Conservation (phyloP, 345 rosid genomes). For the Lepidium aucheri region DNA sequence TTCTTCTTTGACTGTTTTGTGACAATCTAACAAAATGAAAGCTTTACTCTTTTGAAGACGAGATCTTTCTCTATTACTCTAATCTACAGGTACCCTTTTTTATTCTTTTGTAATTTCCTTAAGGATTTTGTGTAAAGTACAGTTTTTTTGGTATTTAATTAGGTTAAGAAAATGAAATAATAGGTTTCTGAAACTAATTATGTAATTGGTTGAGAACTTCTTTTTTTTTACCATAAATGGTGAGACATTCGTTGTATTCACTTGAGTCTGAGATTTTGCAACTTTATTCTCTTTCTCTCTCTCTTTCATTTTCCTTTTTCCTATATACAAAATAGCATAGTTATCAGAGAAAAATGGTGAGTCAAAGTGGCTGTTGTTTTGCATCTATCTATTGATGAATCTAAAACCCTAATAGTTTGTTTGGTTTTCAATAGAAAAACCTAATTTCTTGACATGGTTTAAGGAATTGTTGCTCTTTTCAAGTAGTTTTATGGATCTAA, state of each 20-base stretch:
- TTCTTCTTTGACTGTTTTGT: background rate
- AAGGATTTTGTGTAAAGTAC: too few relatives aligned
- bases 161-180: background rate
- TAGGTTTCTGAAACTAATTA: background rate
- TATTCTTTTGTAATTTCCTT: background rate
- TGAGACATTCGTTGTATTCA: background rate
- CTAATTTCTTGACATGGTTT: background rate
- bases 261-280: conserved; percentile 5
- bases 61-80: conserved; percentile 15
- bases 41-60: conserved; percentile 4
- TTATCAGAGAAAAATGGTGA: background rate
- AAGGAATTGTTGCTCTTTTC: background rate
- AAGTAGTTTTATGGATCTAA: background rate
- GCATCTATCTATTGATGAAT: conserved; percentile 7
- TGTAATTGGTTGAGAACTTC: background rate
- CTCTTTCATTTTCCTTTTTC: background rate
- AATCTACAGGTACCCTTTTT: conserved; percentile 5
- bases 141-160: background rate
- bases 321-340: background rate
- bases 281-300: background rate
- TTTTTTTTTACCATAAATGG: conserved; percentile 6
- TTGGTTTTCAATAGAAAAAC: background rate
- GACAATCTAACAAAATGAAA: background rate
- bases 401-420: background rate
- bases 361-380: background rate